Percentiles rank a stretch among this genome's conserved stretches.
Evolutionary conservation across 495 filamentous ascomycete genomes (phyloP).

Genomic region (Apodospora peruviana): DNA sequence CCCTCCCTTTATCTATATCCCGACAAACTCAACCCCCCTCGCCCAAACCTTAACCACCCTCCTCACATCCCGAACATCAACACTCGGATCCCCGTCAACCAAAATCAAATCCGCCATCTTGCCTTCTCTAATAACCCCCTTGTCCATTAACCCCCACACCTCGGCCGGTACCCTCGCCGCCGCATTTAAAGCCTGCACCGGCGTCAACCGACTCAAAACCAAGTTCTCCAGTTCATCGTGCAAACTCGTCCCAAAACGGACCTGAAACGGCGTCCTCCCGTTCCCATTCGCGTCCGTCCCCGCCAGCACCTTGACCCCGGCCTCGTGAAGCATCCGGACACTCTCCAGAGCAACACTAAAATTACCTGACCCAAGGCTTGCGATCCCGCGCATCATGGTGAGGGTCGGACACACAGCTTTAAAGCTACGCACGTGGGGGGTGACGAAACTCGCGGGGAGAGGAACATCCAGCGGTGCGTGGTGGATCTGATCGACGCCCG

Average conservation of each 20-base stretch:
- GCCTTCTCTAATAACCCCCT: constrained; percentile 31
- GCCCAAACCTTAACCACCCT: constrained; percentile 31
- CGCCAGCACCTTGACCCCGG: constrained; percentile 27
- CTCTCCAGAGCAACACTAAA: constrained; percentile 20
- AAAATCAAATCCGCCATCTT: constrained; percentile 37
- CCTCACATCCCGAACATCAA: constrained; percentile 30
- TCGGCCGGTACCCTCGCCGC: constrained; percentile 12
- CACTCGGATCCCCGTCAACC: constrained; percentile 31
- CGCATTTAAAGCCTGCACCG: constrained; percentile 18
- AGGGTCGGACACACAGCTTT: not conserved
- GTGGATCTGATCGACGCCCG: constrained; percentile 25
- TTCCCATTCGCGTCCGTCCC: constrained; percentile 30
- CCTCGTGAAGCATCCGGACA: constrained; percentile 20
- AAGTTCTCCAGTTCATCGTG: constrained; percentile 23
- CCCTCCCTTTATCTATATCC: constrained; percentile 3
- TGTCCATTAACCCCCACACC: constrained; percentile 15
- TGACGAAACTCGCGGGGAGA: constrained; percentile 2
- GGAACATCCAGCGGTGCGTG: constrained; percentile 28
- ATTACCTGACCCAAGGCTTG: no score
- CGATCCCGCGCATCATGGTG: no score
- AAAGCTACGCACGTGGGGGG: not conserved
- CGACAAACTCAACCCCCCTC: constrained; percentile 27
- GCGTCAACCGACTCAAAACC: constrained; percentile 16
- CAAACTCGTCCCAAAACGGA: constrained; percentile 36
- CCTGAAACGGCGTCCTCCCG: constrained; percentile 34